These are phyloP conservation scores for Rhizopus arrhizus DNA, from an alignment of 371 early-diverging fungal species.

Conservation along the genomic window DNA sequence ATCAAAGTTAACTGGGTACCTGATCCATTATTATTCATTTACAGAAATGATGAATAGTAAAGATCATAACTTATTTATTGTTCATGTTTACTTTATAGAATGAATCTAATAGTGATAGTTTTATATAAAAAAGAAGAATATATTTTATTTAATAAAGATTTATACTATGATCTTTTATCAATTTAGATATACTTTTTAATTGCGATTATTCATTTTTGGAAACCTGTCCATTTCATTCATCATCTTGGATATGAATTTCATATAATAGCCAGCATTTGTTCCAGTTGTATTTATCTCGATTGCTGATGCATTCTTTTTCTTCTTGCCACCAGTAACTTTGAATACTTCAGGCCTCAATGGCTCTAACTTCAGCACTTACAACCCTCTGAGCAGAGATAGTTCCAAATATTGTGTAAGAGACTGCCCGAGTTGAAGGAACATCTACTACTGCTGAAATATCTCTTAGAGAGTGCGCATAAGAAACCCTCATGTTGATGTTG, in stretches of 20 bases:
- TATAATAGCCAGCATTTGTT: conserved; percentile 18
- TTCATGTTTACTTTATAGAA: too few relatives aligned
- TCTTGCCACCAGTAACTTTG: conserved; percentile 3
- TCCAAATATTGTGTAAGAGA: conserved; percentile 15
- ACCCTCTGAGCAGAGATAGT: conserved; percentile 13
- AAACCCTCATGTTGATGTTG: conserved; percentile 19
- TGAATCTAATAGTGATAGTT: too few relatives aligned
- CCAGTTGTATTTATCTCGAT: background rate
- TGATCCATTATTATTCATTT: too few relatives aligned
- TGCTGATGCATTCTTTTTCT: conserved; percentile 3
- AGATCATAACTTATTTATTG: too few relatives aligned
- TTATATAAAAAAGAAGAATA: too few relatives aligned
- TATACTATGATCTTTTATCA: too few relatives aligned
- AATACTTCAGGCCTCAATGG: conserved; percentile 1
- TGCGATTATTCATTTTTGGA: conserved; percentile 19
- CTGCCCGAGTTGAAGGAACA: conserved; percentile 12
- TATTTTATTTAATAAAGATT: too few relatives aligned
- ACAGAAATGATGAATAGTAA: too few relatives aligned
- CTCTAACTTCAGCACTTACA: conserved; percentile 3
- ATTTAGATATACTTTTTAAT: too few relatives aligned
- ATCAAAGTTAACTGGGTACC: too few relatives aligned
- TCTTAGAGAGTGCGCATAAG: conserved; percentile 8
- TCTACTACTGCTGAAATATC: conserved; percentile 19
- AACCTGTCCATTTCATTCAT: conserved; percentile 11
- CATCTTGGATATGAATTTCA: conserved; percentile 2